Base-by-base conservation (phyloP, 2,329 filamentous ascomycete genomes). In the Neurospora sp. region DNA sequence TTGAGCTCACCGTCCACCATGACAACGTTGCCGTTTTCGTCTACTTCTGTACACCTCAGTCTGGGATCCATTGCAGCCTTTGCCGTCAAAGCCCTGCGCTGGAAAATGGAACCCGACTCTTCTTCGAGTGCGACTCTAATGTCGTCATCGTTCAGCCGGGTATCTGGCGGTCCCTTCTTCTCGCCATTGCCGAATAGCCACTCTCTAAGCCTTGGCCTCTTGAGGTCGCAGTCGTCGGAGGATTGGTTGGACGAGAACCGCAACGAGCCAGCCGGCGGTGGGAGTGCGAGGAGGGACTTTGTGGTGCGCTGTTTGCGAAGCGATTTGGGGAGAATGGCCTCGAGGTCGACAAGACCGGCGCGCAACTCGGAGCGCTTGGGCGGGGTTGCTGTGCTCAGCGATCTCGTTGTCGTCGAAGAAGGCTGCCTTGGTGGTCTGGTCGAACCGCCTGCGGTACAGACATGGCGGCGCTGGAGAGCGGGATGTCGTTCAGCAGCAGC, bases 21-120 rank as follows among this genome's bases (percentile, higher is more conserved):
- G 23, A 95, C 96, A 36, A 97, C 93, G 76, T 96, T 91, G 52
- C 96, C 96, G 77, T 92, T 89, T 79, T 94, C 93, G 76, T 98
- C 93, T 71, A 98, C 92, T 80, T 99, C 96, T 0, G 96, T 99
- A 78, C 96, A 99, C 69, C 96, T 87, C 74, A 99, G 84, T 71
- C 93, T 90, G 38, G 94, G 88, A 79, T 97, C 93, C 70, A 95
- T 90, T 36, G 91, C 90, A 2, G 92, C 91, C 80, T 95, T 96
- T 66, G 89, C 86, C 68, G 89, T 86, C 76, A 93, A 84, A 66
- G 90, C 87, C 58, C 93, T 87, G 58, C 90, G 90, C 68, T 90
- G 84, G 79, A 92, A 92, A 76, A 90, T 89, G 73, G 86, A 86
- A 4, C 82, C 52, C 0, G 72, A 71, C 40, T 75, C 71, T 66